Conservation (phyloP, 176 grass and related monocot genomes). For the Cenchrus fungigraminus region DNA sequence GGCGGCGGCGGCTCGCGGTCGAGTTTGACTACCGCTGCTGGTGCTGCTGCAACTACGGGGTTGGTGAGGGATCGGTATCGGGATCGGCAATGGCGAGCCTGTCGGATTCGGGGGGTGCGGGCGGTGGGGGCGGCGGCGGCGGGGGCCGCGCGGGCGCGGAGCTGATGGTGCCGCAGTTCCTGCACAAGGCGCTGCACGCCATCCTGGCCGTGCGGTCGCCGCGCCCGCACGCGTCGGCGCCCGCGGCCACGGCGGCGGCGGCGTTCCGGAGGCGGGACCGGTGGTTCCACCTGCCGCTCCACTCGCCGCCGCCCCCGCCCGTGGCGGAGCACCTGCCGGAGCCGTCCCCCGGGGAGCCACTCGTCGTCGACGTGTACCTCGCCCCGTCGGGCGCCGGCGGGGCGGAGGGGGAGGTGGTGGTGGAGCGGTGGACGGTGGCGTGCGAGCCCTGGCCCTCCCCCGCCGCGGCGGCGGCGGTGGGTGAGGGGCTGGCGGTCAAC, state of each 20-base stretch:
- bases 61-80: not conserved
- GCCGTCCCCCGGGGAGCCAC: constrained; percentile 48
- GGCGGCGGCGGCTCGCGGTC: not conserved
- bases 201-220: constrained; percentile 82
- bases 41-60: not conserved
- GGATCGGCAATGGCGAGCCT: constrained; percentile 52
- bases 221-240: constrained; percentile 31
- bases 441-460: constrained; percentile 60
- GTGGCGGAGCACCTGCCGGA: constrained; percentile 47
- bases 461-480: constrained; percentile 26
- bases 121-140: constrained; percentile 9
- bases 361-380: constrained; percentile 70
- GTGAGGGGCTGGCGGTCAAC: constrained; percentile 63
- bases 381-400: constrained; percentile 31
- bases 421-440: constrained; percentile 71
- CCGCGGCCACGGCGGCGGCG: constrained; percentile 17
- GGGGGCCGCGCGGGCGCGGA: constrained; percentile 61
- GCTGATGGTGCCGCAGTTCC: constrained; percentile 90
- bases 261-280: constrained; percentile 57
- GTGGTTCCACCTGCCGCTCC: constrained; percentile 82
- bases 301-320: constrained; percentile 58
- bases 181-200: constrained; percentile 81
- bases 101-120: constrained; percentile 49
- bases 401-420: constrained; percentile 37
- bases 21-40: constrained; percentile 36